Evolutionary conservation across 305 asterid genomes (phyloP).

Genomic region (Petunia hybrid): DNA sequence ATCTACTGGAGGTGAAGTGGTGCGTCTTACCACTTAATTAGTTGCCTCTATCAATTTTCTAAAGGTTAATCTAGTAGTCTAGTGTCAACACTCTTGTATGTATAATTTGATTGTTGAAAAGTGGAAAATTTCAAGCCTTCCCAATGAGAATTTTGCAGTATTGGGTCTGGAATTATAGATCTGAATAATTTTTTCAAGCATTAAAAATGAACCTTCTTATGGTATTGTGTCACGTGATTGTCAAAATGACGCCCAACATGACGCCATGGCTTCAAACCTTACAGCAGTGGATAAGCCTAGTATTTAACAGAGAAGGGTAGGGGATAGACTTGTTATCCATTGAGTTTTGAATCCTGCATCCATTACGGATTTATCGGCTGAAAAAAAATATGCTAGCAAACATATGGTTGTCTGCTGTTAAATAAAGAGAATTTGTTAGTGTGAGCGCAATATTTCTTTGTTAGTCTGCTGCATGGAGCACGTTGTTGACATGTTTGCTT

Average conservation of each 20-base stretch:
- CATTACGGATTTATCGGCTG: no score
- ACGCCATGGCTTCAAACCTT: no score
- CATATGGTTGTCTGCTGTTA: background rate
- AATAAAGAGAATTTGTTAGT: background rate
- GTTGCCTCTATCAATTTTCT: constrained; percentile 18
- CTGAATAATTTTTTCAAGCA: background rate
- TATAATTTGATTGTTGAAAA: background rate
- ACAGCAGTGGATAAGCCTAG: no score
- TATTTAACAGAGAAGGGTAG: no score
- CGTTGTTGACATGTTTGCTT: constrained; percentile 11
- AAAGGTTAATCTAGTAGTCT: background rate
- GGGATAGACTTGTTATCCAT: no score
- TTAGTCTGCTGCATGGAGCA: background rate
- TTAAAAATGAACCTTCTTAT: constrained; percentile 11
- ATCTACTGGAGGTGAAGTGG: background rate
- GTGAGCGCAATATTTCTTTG: background rate
- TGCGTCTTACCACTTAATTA: background rate
- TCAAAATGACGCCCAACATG: background rate
- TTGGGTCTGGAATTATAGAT: background rate
- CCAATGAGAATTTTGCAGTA: background rate
- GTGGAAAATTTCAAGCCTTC: background rate
- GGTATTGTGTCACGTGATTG: constrained; percentile 15
- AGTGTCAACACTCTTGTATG: background rate
- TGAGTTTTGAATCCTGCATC: no score
- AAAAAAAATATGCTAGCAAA: background rate